phyloP scores from a whole-genome alignment of 2,329 filamentous ascomycete species.

The Aureobasidium lini region DNA sequence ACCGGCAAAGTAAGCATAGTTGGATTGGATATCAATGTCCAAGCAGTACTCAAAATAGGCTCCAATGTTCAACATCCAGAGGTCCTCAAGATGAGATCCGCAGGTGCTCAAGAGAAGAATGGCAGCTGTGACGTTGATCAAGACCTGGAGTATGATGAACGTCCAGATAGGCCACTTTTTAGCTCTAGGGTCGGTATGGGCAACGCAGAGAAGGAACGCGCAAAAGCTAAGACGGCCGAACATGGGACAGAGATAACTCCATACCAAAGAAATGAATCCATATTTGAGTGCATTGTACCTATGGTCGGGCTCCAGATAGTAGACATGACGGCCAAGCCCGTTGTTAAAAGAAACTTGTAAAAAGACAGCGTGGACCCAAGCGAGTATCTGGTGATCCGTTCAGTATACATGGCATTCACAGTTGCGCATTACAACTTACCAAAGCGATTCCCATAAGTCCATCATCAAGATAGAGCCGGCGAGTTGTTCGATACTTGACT shows the following conservation, averaged over 20 bases:
- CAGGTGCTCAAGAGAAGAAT: slow-evolving; percentile 23
- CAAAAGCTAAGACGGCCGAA: slow-evolving; percentile 24
- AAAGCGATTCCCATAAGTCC: slow-evolving; percentile 20
- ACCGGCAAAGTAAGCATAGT: slow-evolving; percentile 17
- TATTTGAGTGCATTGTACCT: slow-evolving; percentile 18
- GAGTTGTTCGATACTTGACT: slow-evolving; percentile 20
- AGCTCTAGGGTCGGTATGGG: slow-evolving; percentile 20
- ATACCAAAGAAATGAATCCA: slow-evolving; percentile 20
- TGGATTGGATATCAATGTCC: slow-evolving; percentile 19
- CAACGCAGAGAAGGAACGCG: slow-evolving; percentile 24
- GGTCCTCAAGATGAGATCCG: slow-evolving; percentile 20
- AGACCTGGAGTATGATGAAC: slow-evolving; percentile 22
- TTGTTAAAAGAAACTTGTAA: slow-evolving; percentile 18
- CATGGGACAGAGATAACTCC: slow-evolving; percentile 23
- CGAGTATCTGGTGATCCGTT: slow-evolving; percentile 15
- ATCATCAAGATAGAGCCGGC: slow-evolving; percentile 24
- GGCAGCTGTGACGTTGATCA: slow-evolving; percentile 21
- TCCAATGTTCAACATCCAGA: slow-evolving; percentile 15
- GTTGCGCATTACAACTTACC: slow-evolving; percentile 8
- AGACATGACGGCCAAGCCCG: slow-evolving; percentile 24
- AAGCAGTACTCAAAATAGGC: slow-evolving; percentile 17
- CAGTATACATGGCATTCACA: background rate
- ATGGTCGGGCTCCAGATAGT: slow-evolving; percentile 17
- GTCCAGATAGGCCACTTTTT: slow-evolving; percentile 23
- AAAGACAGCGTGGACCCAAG: slow-evolving; percentile 20